A percentile compares a stretch with the other conserved stretches of the same genome.
Conservation (phyloP, 192 early-diverging fungal species). For the Podila verticillata region DNA sequence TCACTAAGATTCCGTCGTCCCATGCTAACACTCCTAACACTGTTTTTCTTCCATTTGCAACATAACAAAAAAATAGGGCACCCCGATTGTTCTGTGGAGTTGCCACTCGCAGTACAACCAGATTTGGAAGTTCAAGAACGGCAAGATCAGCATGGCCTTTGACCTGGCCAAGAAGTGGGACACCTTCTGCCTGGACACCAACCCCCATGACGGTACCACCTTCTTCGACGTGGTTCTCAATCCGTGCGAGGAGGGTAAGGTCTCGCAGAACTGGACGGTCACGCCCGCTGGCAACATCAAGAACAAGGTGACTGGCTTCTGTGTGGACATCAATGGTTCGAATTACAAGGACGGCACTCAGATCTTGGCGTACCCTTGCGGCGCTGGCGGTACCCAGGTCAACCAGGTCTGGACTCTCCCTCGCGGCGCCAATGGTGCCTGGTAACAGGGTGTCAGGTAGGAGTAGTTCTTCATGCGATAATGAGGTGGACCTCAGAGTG, state of each 20-base stretch:
- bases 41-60: neutral
- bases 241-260: conserved; percentile 8
- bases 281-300: conserved; percentile 27
- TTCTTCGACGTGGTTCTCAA: conserved; percentile 18
- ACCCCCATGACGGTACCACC: neutral
- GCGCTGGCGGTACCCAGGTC: conserved; percentile 1
- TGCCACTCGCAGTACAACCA: conserved; percentile 23
- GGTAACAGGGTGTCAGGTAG: conserved; percentile 3
- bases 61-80: conserved; percentile 8
- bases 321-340: conserved; percentile 21
- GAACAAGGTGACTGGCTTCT: conserved; percentile 22
- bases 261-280: conserved; percentile 31
- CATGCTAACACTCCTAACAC: neutral
- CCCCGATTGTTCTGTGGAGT: conserved; percentile 22
- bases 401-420: conserved; percentile 42
- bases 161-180: conserved; percentile 26
- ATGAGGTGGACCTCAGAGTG: too few species aligned
- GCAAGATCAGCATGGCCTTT: conserved; percentile 27
- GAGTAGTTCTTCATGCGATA: too few species aligned
- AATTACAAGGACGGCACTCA: conserved; percentile 17
- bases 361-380: conserved; percentile 28
- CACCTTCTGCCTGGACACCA: conserved; percentile 34
- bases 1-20: neutral
- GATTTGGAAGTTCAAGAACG: conserved; percentile 48
- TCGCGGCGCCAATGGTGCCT: conserved; percentile 33